Conservation (phyloP, 2,329 filamentous ascomycete species). For the Diaporthe sp. region DNA sequence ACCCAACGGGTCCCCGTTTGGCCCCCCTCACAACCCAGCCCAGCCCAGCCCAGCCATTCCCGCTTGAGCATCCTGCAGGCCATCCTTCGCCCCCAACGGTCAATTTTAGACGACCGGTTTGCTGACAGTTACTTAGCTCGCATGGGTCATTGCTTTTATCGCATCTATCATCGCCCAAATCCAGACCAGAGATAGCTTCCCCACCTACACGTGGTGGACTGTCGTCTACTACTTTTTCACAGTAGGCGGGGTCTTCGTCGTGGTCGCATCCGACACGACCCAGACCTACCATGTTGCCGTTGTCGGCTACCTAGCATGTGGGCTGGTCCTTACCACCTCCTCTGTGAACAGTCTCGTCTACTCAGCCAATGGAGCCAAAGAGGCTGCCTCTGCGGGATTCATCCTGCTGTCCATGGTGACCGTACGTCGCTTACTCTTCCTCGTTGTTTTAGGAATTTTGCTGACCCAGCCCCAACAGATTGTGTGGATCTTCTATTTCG, state of each 20-base stretch:
- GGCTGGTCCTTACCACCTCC: conserved; percentile 87
- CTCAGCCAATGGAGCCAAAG: conserved; percentile 77
- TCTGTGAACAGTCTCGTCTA: conserved; percentile 91
- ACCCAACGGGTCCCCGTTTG: not conserved
- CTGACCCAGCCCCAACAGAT: conserved; percentile 69
- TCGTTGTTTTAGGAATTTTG: not conserved
- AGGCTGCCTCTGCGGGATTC: conserved; percentile 92
- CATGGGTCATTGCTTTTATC: conserved; percentile 95
- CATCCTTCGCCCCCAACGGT: conserved; percentile 23
- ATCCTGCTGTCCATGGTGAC: conserved; percentile 94
- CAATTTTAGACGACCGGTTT: conserved; percentile 27
- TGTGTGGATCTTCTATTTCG: conserved; percentile 99
- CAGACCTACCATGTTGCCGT: conserved; percentile 94
- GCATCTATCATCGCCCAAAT: conserved; percentile 82
- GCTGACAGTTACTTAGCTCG: conserved; percentile 72
- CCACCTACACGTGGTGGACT: conserved; percentile 94
- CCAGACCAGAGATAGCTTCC: conserved; percentile 70
- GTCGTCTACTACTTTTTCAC: conserved; percentile 87
- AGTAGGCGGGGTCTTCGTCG: conserved; percentile 83
- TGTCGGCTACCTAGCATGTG: conserved; percentile 87
- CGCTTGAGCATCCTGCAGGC: conserved; percentile 15
- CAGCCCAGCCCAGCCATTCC: not conserved
- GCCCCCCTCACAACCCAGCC: conserved; percentile 13
- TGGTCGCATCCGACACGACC: conserved; percentile 86
- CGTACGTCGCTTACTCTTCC: conserved; percentile 67